Conservation (phyloP, 768 basidiomycete genomes). For the Mycena haematopus region DNA sequence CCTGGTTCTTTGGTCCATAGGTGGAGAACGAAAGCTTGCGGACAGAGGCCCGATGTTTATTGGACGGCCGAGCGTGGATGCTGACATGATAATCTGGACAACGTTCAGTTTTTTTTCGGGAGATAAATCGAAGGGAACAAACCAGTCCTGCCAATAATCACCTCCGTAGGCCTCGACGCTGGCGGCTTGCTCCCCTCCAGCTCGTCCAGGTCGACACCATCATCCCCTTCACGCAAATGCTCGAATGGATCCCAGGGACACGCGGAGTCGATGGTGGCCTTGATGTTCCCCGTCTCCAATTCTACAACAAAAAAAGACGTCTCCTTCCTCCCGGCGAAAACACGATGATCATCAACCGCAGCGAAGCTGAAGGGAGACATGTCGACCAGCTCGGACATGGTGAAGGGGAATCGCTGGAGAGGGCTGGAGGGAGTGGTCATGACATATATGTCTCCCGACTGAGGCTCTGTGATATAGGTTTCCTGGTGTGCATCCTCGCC, state of each 20-base stretch:
- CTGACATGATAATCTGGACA: conserved; percentile 87
- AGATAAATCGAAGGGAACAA: conserved; percentile 22
- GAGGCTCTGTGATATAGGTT: conserved; percentile 93
- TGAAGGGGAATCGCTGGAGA: conserved; percentile 87
- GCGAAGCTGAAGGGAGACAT: conserved; percentile 82
- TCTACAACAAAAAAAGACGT: conserved; percentile 80
- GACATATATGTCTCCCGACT: conserved; percentile 92
- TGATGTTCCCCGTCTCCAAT: conserved; percentile 80
- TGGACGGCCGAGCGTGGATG: conserved; percentile 67
- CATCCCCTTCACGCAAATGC: conserved; percentile 40
- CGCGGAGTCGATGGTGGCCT: conserved; percentile 72
- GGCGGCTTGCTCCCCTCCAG: conserved; percentile 55
- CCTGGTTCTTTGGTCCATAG: conserved; percentile 92
- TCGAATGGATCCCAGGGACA: conserved; percentile 74
- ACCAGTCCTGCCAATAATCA: conserved; percentile 60
- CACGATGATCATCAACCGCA: conserved; percentile 65
- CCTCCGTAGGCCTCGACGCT: conserved; percentile 47
- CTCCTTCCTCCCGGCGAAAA: conserved; percentile 92
- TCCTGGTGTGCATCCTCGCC: conserved; percentile 67
- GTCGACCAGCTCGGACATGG: conserved; percentile 93
- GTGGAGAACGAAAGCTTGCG: conserved; percentile 91
- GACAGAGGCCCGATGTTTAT: conserved; percentile 45
- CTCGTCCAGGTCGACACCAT: conserved; percentile 58
- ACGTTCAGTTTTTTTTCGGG: not conserved
- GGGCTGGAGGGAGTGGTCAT: conserved; percentile 70